Base-by-base conservation (phyloP, 148 eudicot genomes). In the Camellia granthamiana region DNA sequence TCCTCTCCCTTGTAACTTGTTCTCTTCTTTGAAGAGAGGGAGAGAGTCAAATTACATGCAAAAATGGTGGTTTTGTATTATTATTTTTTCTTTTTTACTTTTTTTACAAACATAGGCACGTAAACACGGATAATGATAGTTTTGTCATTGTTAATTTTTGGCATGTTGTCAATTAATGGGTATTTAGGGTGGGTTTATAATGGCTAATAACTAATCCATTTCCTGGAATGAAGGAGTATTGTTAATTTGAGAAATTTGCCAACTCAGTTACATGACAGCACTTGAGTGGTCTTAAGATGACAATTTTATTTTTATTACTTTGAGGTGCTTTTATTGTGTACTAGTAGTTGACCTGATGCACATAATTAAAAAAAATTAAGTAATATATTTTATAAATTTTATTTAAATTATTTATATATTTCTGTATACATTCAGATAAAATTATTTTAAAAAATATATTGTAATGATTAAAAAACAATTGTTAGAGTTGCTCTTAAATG, bases 11-110 rank as follows among this genome's bases (percentile, higher is more conserved):
- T 16, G 79, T 78, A 38, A 76, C 76, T 69, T 82, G 52, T 66
- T 66, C 74, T 76, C 75, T 70, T 42, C 70, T 73, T 38, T 60
- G 69, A 49, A 66, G 75, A 69, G 56, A 80, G 84, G 74, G 80
- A 79, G 58, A 76, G 83, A 79, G 87, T 65, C 80, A 75, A 87
- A 47, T 49, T 15, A 30, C 38, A 30, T 75, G 66, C 58, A 41
- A 54, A 62, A 13, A 69, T 19, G 10, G 58, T 55, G 14, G 23
- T 21, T 82, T 30, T 30, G 38, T 30, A 30, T 30, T 30, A 30
- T 30, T 30, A 30, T 30, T 30, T 30, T 30, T 30, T 30, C 38
- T 30, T 30, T 30, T 30, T 30, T 30, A 1, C 1, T 30, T 30
- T 80, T 83, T 78, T 46, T 72, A 54, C 72, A 78, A 13, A 30